Evolutionary conservation across 768 basidiomycete genomes (phyloP).

Genomic region (Daedaleopsis nitida): DNA sequence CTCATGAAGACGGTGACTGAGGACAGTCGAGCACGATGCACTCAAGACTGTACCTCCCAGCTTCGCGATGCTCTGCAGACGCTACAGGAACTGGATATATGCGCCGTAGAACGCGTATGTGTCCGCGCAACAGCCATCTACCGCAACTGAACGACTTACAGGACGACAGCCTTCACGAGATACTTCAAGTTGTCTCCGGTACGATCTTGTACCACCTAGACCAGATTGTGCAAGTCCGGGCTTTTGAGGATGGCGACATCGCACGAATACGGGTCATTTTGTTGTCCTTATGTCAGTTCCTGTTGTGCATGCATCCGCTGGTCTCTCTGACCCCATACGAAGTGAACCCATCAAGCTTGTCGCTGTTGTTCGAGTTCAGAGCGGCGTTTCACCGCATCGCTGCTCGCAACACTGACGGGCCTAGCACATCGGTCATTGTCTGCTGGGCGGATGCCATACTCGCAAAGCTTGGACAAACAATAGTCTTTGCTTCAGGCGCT

Average conservation of each 20-base stretch:
- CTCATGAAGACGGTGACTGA: not conserved
- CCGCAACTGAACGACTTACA: constrained; percentile 12
- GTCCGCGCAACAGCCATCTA: not conserved
- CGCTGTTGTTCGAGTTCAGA: constrained; percentile 54
- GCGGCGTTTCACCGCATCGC: constrained; percentile 49
- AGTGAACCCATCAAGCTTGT: constrained; percentile 37
- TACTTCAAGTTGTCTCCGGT: constrained; percentile 37
- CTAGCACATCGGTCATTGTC: constrained; percentile 39
- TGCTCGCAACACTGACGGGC: constrained; percentile 22
- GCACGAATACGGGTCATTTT: constrained; percentile 11
- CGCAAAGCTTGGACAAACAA: constrained; percentile 48
- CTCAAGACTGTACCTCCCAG: not conserved
- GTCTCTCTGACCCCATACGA: constrained; percentile 17
- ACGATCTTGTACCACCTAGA: constrained; percentile 36
- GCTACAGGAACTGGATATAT: constrained; percentile 14
- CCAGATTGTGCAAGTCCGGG: not conserved
- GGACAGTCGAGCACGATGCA: not conserved
- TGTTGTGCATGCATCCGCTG: constrained; percentile 8
- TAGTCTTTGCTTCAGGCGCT: constrained; percentile 16
- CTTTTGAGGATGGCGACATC: constrained; percentile 2
- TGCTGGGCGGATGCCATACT: constrained; percentile 71
- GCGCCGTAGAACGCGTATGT: constrained; percentile 15
- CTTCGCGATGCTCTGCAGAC: constrained; percentile 10
- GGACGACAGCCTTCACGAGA: constrained; percentile 37
- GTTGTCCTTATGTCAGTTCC: constrained; percentile 21